Percentiles rank a stretch among this genome's conserved stretches.
These are phyloP conservation scores for Termitomyces sp. DNA, from an alignment of 768 basidiomycete species.

Conservation along the genomic window DNA sequence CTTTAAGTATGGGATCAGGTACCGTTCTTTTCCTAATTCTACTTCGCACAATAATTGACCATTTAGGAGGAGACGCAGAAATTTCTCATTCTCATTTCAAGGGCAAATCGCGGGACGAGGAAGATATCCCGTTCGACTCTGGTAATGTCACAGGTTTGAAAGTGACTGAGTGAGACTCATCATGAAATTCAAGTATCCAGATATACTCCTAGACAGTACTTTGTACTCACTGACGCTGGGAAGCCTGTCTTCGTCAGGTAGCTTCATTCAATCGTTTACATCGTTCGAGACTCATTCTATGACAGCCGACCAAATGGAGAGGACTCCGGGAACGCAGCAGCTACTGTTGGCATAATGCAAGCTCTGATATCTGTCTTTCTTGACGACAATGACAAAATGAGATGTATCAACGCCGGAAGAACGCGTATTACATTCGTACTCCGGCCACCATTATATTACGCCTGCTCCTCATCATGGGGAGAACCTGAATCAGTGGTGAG, in stretches of 20 bases:
- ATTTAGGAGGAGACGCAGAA: constrained; percentile 22
- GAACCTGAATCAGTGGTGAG: constrained; percentile 96
- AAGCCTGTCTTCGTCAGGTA: constrained; percentile 96
- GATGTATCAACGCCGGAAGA: constrained; percentile 81
- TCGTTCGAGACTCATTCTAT: neutral
- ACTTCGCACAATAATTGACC: constrained; percentile 3
- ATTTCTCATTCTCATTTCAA: constrained; percentile 25
- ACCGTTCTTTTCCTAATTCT: neutral
- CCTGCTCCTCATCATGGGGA: constrained; percentile 87
- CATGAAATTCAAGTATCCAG: constrained; percentile 27
- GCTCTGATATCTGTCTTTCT: constrained; percentile 95
- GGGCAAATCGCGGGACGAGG: constrained; percentile 27
- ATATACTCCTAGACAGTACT: constrained; percentile 74
- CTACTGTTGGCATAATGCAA: constrained; percentile 89
- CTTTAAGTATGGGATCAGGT: constrained; percentile 57
- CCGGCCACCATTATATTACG: constrained; percentile 87
- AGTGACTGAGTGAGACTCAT: constrained; percentile 5
- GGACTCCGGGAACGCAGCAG: constrained; percentile 65
- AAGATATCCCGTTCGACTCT: constrained; percentile 37
- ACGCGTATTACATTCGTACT: constrained; percentile 84
- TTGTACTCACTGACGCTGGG: constrained; percentile 90
- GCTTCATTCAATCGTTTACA: constrained; percentile 11
- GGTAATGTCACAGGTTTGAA: constrained; percentile 24
- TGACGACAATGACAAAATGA: constrained; percentile 83
- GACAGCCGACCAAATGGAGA: constrained; percentile 49